Base-by-base conservation (phyloP, 2,329 filamentous ascomycete species). In the Juglanconis juglandina region DNA sequence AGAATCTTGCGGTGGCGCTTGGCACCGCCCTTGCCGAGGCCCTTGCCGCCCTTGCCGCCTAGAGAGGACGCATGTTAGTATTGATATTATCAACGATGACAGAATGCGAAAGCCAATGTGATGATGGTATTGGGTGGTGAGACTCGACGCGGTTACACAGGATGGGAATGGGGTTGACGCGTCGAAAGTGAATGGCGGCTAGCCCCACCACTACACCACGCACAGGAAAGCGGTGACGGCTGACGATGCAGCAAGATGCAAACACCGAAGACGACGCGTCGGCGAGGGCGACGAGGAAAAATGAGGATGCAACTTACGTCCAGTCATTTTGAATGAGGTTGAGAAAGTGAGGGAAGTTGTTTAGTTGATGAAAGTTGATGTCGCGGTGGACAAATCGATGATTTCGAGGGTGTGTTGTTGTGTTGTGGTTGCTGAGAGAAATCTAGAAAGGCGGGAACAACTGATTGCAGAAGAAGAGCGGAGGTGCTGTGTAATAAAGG, bases 1-100 rank as follows among this genome's bases (percentile, higher is more conserved):
- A 97, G 87, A 85, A 97, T 97, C 91, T 97, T 97, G 75, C 94
- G 89, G 84, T 97, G 93, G 81, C 93, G 93, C 90, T 97, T 98
- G 81, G 94, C 94, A 79, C 93, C 93, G 69, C 93, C 93, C 88
- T 96, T 96, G 79, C 93, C 93, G 81, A 96, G 92, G 78, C 92
- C 93, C 88, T 96, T 96, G 77, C 93, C 93, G 80, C 92, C 92
- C 83, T 96, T 96, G 78, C 92, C 92, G 78, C 91, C 91, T 95
- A 71, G 71, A 66, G 64, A 68, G 64, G 66, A 65, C 62, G 71
- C 71, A 69, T 68, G 80, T 87, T 72, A 86, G 80, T 75, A 70
- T 67, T 30, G 58, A 34, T 53, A 86, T 80, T 74, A 70, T 67
- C 5, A 57, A 39, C 50, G 24, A 50, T 42, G 34, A 39, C 17